Base-by-base conservation (phyloP, 139 green algal genomes). In the Tetraselmis striata region DNA sequence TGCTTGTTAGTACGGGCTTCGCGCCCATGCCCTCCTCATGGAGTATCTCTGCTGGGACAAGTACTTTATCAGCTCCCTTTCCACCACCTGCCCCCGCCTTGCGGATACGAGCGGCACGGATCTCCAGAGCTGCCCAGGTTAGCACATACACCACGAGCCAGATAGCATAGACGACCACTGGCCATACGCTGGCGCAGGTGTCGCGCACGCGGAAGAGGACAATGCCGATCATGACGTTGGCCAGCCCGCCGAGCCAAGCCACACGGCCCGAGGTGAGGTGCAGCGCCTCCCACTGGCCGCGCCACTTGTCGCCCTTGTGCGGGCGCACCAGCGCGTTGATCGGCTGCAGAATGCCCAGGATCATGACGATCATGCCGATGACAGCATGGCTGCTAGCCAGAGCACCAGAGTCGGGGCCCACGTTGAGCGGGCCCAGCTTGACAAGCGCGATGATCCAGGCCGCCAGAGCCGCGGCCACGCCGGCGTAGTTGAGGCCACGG, bases 291-390 rank as follows among this genome's bases (percentile, higher is more conserved):
- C 80, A 84, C 5, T 29, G 80, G 30, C 28, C 18, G 2, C 80
- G 80, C 23, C 31, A 80, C n/a, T 28, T 26, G 23, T 24, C n/a
- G 26, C 80, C 80, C 28, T 76, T 75, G 26, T 84, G 26, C 1
- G 80, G 80, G 76, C 80, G 58, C 22, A 84, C 28, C 18, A 80
- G 1, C 26, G 80, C 80, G 77, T 84, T 84, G 28, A 84, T 18
- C 2, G 80, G 80, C 78, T 90, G 87, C 2, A 88, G 59, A 1
- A 84, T 23, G 1, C 87, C 87, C 31, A 90, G 76, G 0, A 86
- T 45, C 78, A 88, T 90, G 77, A 75, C 81, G 18, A 76, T 1
- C 31, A 90, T 84, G 28, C 87, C 87, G 29, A 87, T 27, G 28
- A 80, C 75, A 23, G 83, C 59, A 76, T 89, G 82, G 0, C 28